Evolutionary conservation across 139 green algal species (phyloP).

Genomic region (Edaphochlamys debaryana): DNA sequence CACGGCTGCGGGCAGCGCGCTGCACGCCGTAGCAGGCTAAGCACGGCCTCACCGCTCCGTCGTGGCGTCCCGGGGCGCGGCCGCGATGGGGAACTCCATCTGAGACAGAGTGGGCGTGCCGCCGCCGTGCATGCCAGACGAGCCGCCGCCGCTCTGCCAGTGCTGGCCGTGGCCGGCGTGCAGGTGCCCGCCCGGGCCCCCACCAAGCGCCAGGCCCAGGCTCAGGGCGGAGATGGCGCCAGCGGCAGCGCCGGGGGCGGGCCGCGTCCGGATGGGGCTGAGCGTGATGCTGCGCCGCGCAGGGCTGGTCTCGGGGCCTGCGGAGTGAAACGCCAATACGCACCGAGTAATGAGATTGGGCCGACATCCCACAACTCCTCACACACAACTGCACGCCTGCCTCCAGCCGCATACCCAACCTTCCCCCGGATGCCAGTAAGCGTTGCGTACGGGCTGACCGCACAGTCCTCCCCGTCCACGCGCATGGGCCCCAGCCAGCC

Average conservation of each 20-base stretch:
- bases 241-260: background rate
- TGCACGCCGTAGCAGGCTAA: too few relatives aligned
- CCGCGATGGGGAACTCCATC: slow-evolving; percentile 25
- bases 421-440: too few relatives aligned
- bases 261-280: slow-evolving; percentile 1
- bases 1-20: too few relatives aligned
- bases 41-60: slow-evolving; percentile 4
- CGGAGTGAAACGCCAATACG: too few relatives aligned
- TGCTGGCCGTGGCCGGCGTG: background rate
- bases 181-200: background rate
- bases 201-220: slow-evolving; percentile 18
- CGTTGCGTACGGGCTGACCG: too few relatives aligned
- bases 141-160: background rate
- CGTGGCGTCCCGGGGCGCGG: slow-evolving; percentile 6
- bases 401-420: too few relatives aligned
- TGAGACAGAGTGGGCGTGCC: slow-evolving; percentile 16
- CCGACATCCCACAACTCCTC: too few relatives aligned
- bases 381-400: too few relatives aligned
- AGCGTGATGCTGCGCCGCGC: slow-evolving; percentile 26
- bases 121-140: background rate
- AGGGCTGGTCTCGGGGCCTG: slow-evolving; percentile 30
- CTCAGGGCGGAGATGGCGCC: slow-evolving; percentile 25
- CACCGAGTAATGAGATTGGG: too few relatives aligned
- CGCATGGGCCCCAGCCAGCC: too few relatives aligned
- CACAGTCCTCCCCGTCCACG: too few relatives aligned